A percentile compares a stretch with the other conserved stretches of the same genome.
Conservation (phyloP, 441 rosid species). For the Pelargonium cotyledonis region DNA sequence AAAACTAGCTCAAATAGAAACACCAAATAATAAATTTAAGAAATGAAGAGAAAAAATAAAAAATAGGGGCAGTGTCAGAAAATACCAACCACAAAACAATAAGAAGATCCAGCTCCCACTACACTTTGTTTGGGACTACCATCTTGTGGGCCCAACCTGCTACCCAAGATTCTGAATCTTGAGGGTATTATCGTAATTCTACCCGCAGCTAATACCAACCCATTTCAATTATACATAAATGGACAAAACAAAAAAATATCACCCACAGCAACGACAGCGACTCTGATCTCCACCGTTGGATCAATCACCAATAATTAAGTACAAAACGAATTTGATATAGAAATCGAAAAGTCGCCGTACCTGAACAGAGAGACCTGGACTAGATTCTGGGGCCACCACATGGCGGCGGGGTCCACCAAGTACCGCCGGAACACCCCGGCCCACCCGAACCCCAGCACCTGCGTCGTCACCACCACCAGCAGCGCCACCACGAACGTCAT, state of each 20-base stretch:
- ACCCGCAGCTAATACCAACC: background rate
- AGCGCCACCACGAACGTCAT: background rate
- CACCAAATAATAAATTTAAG: too few relatives aligned
- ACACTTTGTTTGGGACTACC: too few relatives aligned
- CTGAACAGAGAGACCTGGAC: conserved; percentile 79
- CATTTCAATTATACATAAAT: background rate
- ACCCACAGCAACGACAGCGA: background rate
- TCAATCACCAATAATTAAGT: too few relatives aligned
- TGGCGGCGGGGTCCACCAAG: conserved; percentile 85
- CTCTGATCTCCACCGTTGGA: background rate
- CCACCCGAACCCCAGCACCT: conserved; percentile 85
- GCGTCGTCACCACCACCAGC: background rate
- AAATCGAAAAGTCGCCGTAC: conserved; percentile 22
- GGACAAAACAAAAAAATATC: background rate
- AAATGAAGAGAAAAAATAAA: too few relatives aligned
- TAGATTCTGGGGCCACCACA: conserved; percentile 90
- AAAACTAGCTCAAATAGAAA: too few relatives aligned
- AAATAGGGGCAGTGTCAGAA: too few relatives aligned
- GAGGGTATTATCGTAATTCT: background rate
- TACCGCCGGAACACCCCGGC: conserved; percentile 79
- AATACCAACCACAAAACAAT: too few relatives aligned
- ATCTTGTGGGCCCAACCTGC: too few relatives aligned
- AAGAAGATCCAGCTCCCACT: too few relatives aligned
- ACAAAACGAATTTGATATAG: too few relatives aligned
- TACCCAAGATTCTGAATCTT: too few relatives aligned